Evolutionary conservation across 208 protist genomes (phyloP).

Genomic region (Wallacemonas sp.): DNA sequence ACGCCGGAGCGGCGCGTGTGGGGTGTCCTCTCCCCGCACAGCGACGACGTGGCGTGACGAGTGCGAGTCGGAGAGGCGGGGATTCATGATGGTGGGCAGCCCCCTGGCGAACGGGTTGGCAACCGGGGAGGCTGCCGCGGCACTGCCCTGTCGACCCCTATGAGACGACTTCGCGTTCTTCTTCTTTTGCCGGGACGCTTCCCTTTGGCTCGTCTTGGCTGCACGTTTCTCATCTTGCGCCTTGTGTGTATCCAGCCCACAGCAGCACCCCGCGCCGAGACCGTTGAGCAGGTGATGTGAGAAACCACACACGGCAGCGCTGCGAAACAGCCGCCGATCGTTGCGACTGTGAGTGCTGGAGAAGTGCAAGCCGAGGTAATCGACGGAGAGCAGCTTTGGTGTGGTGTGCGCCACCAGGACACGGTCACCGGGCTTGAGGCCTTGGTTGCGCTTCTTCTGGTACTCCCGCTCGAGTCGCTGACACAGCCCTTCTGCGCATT

Average conservation of each 20-base stretch:
- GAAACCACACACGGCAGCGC: conserved; percentile 10
- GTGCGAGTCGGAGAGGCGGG: background rate
- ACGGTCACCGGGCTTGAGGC: conserved; percentile 15
- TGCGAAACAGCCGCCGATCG: conserved; percentile 8
- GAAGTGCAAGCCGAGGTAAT: conserved; percentile 13
- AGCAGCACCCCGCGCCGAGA: conserved; percentile 11
- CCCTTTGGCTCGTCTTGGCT: no score
- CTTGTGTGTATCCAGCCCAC: background rate
- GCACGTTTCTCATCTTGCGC: background rate
- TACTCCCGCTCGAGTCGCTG: conserved; percentile 65
- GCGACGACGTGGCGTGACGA: background rate
- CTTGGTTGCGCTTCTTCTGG: conserved; percentile 34
- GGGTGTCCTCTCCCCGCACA: background rate
- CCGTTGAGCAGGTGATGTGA: conserved; percentile 15
- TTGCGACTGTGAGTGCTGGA: background rate
- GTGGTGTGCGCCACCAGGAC: conserved; percentile 18
- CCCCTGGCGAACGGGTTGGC: conserved; percentile 1
- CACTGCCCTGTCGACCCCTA: no score
- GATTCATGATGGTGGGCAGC: background rate
- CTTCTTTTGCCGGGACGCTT: no score
- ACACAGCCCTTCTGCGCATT: conserved; percentile 57
- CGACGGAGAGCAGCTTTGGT: conserved; percentile 10
- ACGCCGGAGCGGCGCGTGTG: conserved; percentile 1
- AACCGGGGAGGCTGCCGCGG: no score
- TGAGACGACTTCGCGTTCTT: background rate